Evolutionary conservation across 495 filamentous ascomycete genomes (phyloP), one percentile per base, ranked within the genome.

Genomic region (Talaromyces ruber): DNA sequence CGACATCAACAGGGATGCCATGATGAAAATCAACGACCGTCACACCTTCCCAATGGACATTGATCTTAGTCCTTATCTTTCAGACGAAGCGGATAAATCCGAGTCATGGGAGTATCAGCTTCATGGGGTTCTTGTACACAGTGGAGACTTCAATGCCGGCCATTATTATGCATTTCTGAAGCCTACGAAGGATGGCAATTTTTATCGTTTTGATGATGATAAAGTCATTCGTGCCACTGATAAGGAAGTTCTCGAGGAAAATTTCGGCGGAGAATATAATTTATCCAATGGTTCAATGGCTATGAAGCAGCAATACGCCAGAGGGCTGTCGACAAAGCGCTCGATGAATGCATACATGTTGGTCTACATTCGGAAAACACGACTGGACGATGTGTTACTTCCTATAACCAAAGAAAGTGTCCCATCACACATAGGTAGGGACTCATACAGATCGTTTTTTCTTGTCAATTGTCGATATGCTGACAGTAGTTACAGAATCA

Each of bases 21-120:
- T 97, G 94, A 96, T 93, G 86, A 99, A 99, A 76, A 89, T 99
- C 69, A 98, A 99, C 70, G 94, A 98, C 69, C 88, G 93, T 54
- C 96, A 97, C 72, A 94, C 96, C 63, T 99, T 97, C 72, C 94
- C 94, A 5, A 91, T 97, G 68, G 83, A 88, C 65, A 95, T 95
- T 68, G 92, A 99, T 73, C 90, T 93, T 6, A 76, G 86, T 4
- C 91, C 89, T 9, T 99, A 96, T 70, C 85, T 99, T 18, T 88
- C 91, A 55, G 84, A 88, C 18, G 87, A 91, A 37, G 93, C 92
- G 11, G 94, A 98, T 67, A 88, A 78, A 67, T 93, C 89, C 8
- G 92, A 97, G 68, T 80, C 93, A 1, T 97, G 92, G 83, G 77
- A 85, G 57, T 99, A 98, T 72, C 85, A 96, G 68, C 77, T 99